These are phyloP conservation scores for Acarospora socialis DNA, from an alignment of 2,329 filamentous ascomycete genomes.

Conservation along the genomic window DNA sequence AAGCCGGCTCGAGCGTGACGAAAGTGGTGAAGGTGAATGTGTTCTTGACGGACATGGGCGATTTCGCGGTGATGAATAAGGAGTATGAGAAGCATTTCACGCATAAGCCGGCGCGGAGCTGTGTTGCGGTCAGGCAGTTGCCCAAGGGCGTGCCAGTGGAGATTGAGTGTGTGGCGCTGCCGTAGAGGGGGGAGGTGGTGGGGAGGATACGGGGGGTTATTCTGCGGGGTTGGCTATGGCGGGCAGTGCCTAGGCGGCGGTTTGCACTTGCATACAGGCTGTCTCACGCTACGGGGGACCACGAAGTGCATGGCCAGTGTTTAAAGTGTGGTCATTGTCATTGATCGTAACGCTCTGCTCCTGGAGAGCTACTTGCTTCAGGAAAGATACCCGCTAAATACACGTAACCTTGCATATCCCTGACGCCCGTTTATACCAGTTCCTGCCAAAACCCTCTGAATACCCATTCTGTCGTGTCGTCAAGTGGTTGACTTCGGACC, in stretches of 20 bases:
- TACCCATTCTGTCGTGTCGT: not conserved
- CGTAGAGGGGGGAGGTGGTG: slow-evolving; percentile 34
- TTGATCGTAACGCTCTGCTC: too few species aligned
- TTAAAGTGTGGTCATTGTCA: not conserved
- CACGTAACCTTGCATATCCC: too few species aligned
- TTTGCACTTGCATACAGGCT: too few species aligned
- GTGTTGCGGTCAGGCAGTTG: slow-evolving; percentile 77
- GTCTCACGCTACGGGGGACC: too few species aligned
- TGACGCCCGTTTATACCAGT: too few species aligned
- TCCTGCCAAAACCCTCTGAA: too few species aligned
- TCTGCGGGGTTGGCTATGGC: too few species aligned
- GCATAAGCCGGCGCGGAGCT: slow-evolving; percentile 77
- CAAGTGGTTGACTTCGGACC: not conserved
- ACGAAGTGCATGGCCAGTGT: not conserved
- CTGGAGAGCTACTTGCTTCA: too few species aligned
- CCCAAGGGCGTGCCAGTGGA: slow-evolving; percentile 78
- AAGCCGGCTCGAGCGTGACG: slow-evolving; percentile 61
- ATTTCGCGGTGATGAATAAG: slow-evolving; percentile 65
- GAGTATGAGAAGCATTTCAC: slow-evolving; percentile 73
- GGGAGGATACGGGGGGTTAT: too few species aligned
- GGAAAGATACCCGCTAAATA: too few species aligned
- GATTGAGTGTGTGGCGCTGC: slow-evolving; percentile 74
- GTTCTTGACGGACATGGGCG: slow-evolving; percentile 49
- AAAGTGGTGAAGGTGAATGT: slow-evolving; percentile 57
- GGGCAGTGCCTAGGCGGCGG: too few species aligned